A percentile compares a stretch with the other conserved stretches of the same genome.
Conservation (phyloP, 2,329 filamentous ascomycete genomes). For the Myriosclerotinia duriaeana region DNA sequence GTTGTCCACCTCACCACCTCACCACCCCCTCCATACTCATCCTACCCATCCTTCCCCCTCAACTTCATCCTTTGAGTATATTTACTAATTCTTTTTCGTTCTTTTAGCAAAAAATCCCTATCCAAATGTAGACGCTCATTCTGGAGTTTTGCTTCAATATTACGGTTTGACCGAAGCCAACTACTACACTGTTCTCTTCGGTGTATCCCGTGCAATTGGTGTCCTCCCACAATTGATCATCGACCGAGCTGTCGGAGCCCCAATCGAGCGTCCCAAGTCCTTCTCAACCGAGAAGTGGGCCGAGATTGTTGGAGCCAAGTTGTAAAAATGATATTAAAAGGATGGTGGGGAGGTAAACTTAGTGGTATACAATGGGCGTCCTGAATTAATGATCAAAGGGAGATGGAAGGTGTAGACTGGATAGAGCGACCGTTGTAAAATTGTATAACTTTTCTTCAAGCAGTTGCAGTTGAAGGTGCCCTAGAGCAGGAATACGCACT, state of each 20-base stretch:
- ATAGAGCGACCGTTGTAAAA: conserved; percentile 40
- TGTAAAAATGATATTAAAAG: conserved; percentile 56
- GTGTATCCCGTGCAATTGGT: conserved; percentile 96
- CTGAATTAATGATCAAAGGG: conserved; percentile 17
- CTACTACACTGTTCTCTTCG: conserved; percentile 99
- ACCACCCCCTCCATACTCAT: not conserved
- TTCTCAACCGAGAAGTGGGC: conserved; percentile 97
- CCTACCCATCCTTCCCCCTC: no score
- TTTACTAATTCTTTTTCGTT: not conserved
- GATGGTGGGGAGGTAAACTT: conserved; percentile 26
- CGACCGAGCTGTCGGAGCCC: conserved; percentile 93
- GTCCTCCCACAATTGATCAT: conserved; percentile 99
- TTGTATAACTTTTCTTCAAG: conserved; percentile 28
- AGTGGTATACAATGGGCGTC: conserved; percentile 10
- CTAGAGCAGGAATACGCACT: conserved; percentile 17
- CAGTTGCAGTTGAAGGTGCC: conserved; percentile 29
- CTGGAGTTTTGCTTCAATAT: conserved; percentile 98
- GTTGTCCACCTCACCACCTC: not conserved
- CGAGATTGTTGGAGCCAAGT: conserved; percentile 85
- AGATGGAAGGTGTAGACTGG: conserved; percentile 33
- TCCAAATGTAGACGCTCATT: conserved; percentile 99
- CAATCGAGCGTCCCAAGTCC: conserved; percentile 97
- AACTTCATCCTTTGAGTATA: not conserved
- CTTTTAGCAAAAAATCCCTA: conserved; percentile 69
- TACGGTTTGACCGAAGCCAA: conserved; percentile 98